Conservation (phyloP, 768 basidiomycete species). For the Psilocybe tampanensis region DNA sequence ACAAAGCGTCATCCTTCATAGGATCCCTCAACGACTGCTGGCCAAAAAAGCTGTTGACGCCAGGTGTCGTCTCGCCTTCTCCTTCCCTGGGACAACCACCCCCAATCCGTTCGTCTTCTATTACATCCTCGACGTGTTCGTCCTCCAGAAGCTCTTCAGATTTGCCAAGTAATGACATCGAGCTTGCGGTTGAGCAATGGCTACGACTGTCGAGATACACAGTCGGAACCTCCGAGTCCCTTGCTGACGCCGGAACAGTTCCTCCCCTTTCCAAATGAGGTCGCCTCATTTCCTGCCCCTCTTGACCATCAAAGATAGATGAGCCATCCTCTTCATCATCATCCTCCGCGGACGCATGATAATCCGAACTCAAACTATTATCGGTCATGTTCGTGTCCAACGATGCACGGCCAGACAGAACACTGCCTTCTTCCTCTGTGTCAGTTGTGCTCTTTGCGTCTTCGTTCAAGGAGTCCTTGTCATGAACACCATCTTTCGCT, state of each 20-base stretch:
- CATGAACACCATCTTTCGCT: conserved; percentile 12
- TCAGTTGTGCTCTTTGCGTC: conserved; percentile 13
- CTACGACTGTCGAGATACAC: conserved; percentile 40
- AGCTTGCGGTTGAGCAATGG: conserved; percentile 31
- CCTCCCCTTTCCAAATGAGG: background rate
- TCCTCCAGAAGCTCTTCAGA: background rate
- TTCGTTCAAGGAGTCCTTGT: background rate
- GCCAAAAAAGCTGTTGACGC: background rate
- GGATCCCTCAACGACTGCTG: background rate
- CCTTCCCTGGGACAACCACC: background rate
- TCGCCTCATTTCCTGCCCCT: conserved; percentile 1
- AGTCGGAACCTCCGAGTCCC: conserved; percentile 33
- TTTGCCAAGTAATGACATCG: conserved; percentile 25
- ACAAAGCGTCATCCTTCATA: background rate
- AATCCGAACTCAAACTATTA: conserved; percentile 31
- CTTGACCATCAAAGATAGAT: conserved; percentile 17
- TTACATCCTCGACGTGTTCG: background rate
- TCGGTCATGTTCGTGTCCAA: conserved; percentile 20
- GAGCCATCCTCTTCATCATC: conserved; percentile 6
- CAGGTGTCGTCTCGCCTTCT: background rate
- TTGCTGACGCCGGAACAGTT: background rate
- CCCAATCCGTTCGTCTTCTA: background rate
- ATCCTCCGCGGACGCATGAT: conserved; percentile 39
- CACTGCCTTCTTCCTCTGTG: conserved; percentile 19
- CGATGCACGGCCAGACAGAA: conserved; percentile 25